Percentiles rank a stretch among this genome's conserved stretches.
These are phyloP conservation scores for Kodamaea kaohsiungensis DNA, from an alignment of 805 yeast species.

Conservation along the genomic window DNA sequence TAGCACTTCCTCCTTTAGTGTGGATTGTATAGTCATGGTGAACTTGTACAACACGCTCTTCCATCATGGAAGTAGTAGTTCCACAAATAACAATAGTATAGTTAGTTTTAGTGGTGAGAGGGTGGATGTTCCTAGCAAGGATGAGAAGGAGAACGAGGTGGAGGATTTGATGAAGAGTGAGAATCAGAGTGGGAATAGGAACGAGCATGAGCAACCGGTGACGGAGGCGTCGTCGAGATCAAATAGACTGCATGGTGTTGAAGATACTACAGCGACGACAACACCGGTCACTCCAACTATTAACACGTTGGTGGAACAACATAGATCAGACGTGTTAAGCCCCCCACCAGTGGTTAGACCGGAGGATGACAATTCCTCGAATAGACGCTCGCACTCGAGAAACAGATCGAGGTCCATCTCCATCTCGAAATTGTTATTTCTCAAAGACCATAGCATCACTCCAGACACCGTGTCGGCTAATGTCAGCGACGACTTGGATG, in stretches of 20 bases:
- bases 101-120: background rate
- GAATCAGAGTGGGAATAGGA: background rate
- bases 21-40: conserved; percentile 4
- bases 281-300: background rate
- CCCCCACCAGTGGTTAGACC: conserved; percentile 15
- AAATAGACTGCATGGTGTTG: background rate
- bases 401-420: conserved; percentile 25
- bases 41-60: conserved; percentile 10
- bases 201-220: background rate
- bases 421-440: conserved; percentile 27
- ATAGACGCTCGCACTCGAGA: conserved; percentile 8
- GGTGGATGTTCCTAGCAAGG: background rate
- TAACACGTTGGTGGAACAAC: background rate
- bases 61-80: conserved; percentile 8
- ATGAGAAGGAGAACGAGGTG: background rate
- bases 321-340: background rate
- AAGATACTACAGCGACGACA: background rate
- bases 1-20: background rate
- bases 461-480: background rate
- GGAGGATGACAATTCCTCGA: conserved; percentile 10
- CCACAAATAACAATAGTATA: background rate
- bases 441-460: conserved; percentile 16
- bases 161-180: conserved; percentile 4
- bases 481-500: background rate
- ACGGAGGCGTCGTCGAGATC: background rate